Conservation (phyloP, 768 basidiomycete species). For the Pleurotus eryngii region DNA sequence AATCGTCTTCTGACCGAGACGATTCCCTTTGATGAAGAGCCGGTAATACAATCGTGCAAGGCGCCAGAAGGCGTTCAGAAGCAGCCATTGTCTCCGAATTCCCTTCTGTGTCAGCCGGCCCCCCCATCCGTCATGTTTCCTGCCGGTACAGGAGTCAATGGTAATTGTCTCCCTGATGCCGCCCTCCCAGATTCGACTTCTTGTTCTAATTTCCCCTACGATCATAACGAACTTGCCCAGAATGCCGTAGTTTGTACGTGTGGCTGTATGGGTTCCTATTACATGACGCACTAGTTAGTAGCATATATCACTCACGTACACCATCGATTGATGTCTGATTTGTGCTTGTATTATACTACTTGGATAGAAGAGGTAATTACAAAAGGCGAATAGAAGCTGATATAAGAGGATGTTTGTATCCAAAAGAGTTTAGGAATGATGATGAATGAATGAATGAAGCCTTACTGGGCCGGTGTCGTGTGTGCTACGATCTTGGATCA, state of each 20-base stretch:
- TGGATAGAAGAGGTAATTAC: too few relatives aligned
- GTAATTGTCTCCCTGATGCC: not conserved
- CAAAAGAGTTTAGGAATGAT: too few relatives aligned
- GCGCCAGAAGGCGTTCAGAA: not conserved
- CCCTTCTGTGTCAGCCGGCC: conserved; percentile 5
- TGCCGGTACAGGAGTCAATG: not conserved
- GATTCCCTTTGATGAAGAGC: conserved; percentile 35
- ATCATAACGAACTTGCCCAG: conserved; percentile 5
- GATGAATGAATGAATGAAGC: too few relatives aligned
- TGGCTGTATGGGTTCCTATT: conserved; percentile 34
- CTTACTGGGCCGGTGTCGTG: too few relatives aligned
- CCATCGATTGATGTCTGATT: not conserved
- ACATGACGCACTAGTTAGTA: conserved; percentile 12
- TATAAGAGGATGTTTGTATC: too few relatives aligned
- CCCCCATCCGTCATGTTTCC: conserved; percentile 7
- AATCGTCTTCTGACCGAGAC: conserved; percentile 40
- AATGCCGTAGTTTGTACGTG: conserved; percentile 25
- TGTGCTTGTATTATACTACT: not conserved
- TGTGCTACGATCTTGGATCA: too few relatives aligned
- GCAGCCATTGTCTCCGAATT: not conserved
- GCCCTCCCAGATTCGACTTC: not conserved
- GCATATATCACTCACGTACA: not conserved
- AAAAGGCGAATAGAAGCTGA: too few relatives aligned
- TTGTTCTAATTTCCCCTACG: conserved; percentile 7
- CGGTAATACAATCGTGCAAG: not conserved